A percentile compares a stretch with the other conserved stretches of the same genome.
phyloP scores from a whole-genome alignment of 305 asterid species.

The Nicotiana rustica region DNA sequence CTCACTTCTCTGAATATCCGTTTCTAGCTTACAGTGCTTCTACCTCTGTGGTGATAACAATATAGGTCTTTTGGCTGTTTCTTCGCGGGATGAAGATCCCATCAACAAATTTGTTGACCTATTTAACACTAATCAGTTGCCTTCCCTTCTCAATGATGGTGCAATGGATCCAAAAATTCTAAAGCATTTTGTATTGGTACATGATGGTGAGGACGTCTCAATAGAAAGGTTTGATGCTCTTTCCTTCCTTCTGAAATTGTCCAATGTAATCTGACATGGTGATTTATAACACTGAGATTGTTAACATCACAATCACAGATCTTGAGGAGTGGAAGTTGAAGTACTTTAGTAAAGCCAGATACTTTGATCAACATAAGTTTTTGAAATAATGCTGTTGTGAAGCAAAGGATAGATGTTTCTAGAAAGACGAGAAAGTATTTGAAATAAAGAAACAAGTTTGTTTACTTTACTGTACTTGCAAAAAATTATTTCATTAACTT shows the following conservation, averaged over 20 bases:
- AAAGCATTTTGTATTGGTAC: slow-evolving; percentile 88
- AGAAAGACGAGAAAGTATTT: neutral
- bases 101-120: slow-evolving; percentile 84
- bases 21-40: slow-evolving; percentile 40
- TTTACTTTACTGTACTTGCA: neutral
- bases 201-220: slow-evolving; percentile 72
- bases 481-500: neutral
- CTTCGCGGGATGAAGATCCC: slow-evolving; percentile 86
- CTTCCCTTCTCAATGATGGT: slow-evolving; percentile 87
- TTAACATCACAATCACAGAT: slow-evolving; percentile 36
- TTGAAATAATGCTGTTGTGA: neutral
- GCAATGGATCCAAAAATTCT: slow-evolving; percentile 96
- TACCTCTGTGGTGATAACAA: slow-evolving; percentile 37
- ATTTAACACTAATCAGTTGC: slow-evolving; percentile 80
- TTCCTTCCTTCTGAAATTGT: slow-evolving; percentile 31
- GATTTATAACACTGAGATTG: slow-evolving; percentile 31
- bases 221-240: slow-evolving; percentile 65
- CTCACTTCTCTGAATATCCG: slow-evolving; percentile 30
- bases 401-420: neutral
- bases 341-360: neutral
- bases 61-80: slow-evolving; percentile 91
- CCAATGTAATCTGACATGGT: slow-evolving; percentile 16
- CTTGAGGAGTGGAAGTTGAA: slow-evolving; percentile 4
- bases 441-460: neutral
- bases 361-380: neutral